Percentiles rank a stretch among this genome's conserved stretches.
phyloP scores from a whole-genome alignment of 1,284 basidiomycete genomes.

The Cystobasidium pallidum region DNA sequence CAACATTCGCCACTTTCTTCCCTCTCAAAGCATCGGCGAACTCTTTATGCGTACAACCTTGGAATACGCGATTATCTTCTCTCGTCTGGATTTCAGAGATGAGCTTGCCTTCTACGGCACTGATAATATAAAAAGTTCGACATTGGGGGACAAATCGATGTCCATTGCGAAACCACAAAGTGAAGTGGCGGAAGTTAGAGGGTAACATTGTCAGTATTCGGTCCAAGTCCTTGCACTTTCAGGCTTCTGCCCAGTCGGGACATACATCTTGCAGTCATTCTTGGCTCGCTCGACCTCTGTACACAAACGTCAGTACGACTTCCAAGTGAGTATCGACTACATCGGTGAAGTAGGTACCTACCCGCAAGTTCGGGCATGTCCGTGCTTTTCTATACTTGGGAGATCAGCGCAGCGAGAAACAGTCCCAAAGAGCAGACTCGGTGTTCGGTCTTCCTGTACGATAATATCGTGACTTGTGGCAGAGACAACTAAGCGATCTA shows the following conservation, averaged over 20 bases:
- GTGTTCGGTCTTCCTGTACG: too few relatives aligned
- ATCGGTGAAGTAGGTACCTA: conserved; percentile 1
- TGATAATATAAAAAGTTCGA: conserved; percentile 1
- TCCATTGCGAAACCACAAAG: too few relatives aligned
- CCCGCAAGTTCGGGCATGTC: conserved; percentile 42
- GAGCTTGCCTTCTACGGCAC: conserved; percentile 63
- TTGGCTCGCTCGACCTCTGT: conserved; percentile 74
- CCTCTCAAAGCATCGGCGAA: conserved; percentile 68
- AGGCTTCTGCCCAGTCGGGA: too few relatives aligned
- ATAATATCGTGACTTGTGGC: too few relatives aligned
- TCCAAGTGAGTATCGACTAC: neutral
- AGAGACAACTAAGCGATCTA: too few relatives aligned
- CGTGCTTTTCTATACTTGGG: neutral
- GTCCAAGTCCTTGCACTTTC: too few relatives aligned
- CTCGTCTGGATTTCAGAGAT: conserved; percentile 66
- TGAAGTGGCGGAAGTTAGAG: neutral
- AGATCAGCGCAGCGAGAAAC: too few relatives aligned
- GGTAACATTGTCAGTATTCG: too few relatives aligned
- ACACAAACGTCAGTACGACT: neutral
- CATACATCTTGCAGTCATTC: conserved; percentile 61
- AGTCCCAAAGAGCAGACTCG: too few relatives aligned
- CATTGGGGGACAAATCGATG: too few relatives aligned
- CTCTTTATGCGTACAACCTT: conserved; percentile 64
- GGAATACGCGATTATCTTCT: conserved; percentile 73
- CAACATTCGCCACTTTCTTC: conserved; percentile 65